These are phyloP conservation scores for Mycena rebaudengoi DNA, from an alignment of 768 basidiomycete genomes.

Conservation along the genomic window DNA sequence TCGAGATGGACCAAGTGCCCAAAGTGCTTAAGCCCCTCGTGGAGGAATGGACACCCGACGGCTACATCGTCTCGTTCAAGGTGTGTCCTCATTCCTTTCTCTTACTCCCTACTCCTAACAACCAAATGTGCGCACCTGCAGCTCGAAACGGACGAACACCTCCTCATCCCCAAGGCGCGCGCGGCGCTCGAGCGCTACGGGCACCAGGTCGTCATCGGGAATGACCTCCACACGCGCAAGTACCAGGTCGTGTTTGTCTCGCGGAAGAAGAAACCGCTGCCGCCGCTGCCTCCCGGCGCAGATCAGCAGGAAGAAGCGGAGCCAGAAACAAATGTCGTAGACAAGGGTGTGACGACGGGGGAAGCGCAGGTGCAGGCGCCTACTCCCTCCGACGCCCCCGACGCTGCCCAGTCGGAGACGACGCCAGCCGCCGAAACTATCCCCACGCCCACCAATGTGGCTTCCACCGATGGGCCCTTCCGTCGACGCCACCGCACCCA, in stretches of 20 bases:
- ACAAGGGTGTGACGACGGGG: background rate
- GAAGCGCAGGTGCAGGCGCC: background rate
- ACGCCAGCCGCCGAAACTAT: no score
- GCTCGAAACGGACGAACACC: constrained; percentile 89
- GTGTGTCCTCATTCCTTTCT: constrained; percentile 48
- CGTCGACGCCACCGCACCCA: background rate
- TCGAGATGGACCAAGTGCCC: constrained; percentile 99
- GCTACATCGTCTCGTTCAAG: constrained; percentile 98
- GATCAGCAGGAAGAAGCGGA: constrained; percentile 19
- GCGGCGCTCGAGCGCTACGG: constrained; percentile 92
- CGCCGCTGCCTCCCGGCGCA: constrained; percentile 28
- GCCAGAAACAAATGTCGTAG: background rate
- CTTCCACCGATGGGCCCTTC: background rate
- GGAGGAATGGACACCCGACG: constrained; percentile 90
- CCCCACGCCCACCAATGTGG: no score
- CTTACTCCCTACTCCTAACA: background rate
- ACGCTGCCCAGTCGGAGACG: background rate
- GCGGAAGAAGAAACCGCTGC: constrained; percentile 41
- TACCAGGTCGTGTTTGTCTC: constrained; percentile 93
- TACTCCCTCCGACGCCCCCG: background rate
- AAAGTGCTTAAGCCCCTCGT: constrained; percentile 95
- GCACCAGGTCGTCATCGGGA: constrained; percentile 97
- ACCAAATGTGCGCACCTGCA: constrained; percentile 37
- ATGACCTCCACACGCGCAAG: constrained; percentile 92
- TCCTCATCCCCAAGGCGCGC: constrained; percentile 92